Evolutionary conservation across 352 stramenopile genomes (phyloP), one percentile per base, ranked within the genome.

Genomic region (Globisporangium solare): DNA sequence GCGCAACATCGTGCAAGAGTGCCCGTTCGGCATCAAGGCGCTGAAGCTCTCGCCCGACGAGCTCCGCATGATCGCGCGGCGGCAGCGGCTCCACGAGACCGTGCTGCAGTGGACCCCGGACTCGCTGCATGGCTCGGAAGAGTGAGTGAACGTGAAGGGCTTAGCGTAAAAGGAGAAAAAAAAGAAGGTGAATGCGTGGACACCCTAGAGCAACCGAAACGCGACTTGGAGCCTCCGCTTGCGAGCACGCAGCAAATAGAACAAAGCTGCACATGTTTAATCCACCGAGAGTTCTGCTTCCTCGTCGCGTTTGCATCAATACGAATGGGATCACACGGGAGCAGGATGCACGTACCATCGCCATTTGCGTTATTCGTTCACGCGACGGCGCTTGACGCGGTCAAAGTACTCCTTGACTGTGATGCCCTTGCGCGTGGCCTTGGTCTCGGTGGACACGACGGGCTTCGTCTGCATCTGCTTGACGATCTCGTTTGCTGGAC

Each of bases 371-470:
- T 73, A 81, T 40, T 81, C 65, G 61, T 62, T 63, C 41, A 88
- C 73, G 55, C 77, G 77, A 40, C 70, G 71, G 42, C 74, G 67
- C 65, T 92, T 92, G 46, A 94, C 82, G 51, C 84, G 84, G 58
- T 92, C 80, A 51, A 94, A 89, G 67, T 94, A 94, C 51, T 94
- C 84, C 58, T 94, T 89, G 31, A 94, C 79, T 40, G 84, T 83
- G 47, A 94, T 88, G 22, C 84, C 84, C 56, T 86, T 87, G 56
- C 84, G 81, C 10, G 68, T 68, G 14, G 76, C 73, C 64, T 94
- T 94, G 17, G 80, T 73, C 42, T 87, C 79, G 3, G 78, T 69
- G 12, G 82, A 78, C 3, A 94, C 78, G 8, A 76, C 58, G 0
- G 74, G 70, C 52, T 89, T 89, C 52, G 63, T 73, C 56, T 87